A percentile compares a stretch with the other conserved stretches of the same genome.
phyloP scores from a whole-genome alignment of 495 filamentous ascomycete species.

The Entonaema liquescens region DNA sequence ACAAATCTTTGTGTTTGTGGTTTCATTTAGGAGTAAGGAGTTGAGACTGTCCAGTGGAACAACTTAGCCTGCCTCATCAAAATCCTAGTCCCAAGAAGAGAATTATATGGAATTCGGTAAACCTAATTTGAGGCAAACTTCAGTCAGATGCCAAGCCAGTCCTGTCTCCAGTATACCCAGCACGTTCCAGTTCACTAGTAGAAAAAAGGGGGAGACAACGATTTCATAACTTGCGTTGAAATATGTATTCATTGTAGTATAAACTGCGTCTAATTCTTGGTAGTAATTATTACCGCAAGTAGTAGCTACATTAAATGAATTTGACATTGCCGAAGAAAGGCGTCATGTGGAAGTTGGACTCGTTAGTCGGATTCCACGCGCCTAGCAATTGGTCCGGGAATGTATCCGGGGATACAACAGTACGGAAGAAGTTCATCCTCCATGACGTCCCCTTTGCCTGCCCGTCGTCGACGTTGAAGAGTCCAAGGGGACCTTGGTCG shows the following conservation, averaged over 20 bases:
- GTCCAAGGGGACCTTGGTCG: slow-evolving; percentile 43
- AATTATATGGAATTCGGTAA: neutral
- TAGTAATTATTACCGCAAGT: neutral
- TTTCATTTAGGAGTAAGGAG: neutral
- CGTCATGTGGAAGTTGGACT: slow-evolving; percentile 48
- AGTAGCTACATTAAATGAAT: slow-evolving; percentile 39
- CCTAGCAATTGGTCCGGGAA: slow-evolving; percentile 45
- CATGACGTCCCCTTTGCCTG: slow-evolving; percentile 44
- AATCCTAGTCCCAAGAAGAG: neutral
- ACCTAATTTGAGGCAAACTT: neutral
- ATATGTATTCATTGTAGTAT: neutral
- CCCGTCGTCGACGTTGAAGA: slow-evolving; percentile 49
- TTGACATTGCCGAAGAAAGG: slow-evolving; percentile 45
- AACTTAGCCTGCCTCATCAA: neutral
- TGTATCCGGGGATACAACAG: slow-evolving; percentile 42
- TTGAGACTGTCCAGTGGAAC: neutral
- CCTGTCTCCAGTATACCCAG: neutral
- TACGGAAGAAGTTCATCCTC: slow-evolving; percentile 51
- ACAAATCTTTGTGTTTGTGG: neutral
- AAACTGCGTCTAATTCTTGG: neutral
- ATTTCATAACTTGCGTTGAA: neutral
- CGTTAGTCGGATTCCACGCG: slow-evolving; percentile 45
- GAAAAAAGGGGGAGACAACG: neutral
- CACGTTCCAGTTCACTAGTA: neutral
- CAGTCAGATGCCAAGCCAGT: neutral